Base-by-base conservation (phyloP, 2,329 filamentous ascomycete species). In the Cyphellophora europaea region DNA sequence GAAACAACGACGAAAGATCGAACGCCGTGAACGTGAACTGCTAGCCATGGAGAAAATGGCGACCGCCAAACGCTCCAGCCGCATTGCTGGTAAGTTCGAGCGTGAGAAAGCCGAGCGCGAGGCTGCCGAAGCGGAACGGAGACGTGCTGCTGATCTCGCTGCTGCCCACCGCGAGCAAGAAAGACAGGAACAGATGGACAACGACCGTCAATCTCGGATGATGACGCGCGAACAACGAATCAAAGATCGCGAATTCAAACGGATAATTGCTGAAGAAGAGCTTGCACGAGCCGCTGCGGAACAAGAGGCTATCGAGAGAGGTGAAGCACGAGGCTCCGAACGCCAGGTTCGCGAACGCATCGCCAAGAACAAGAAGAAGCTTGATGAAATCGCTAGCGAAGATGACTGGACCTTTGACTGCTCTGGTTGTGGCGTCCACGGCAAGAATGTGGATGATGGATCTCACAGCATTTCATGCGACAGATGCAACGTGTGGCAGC, bases 371-470 rank as follows among this genome's bases (percentile, higher is more conserved):
- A 80, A 82, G 55, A 79, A 79, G 55, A 83, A 84, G 19, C 65
- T 94, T 8, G 72, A 82, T 47, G 74, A 81, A 36, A 69, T 94
- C 15, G 73, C 77, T 13, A 70, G 78, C 47, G 84, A 91, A 31
- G 83, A 86, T 10, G 77, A 87, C 33, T 96, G 91, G 91, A 73
- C 86, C 25, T 98, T 98, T 49, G 91, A 98, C 55, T 98, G 91
- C 55, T 70, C 74, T 11, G 72, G 84, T 16, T 98, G 91, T 56
- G 89, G 89, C 16, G 72, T 87, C 14, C 79, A 94, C 56, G 91
- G 91, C 14, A 81, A 93, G 49, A 84, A 95, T 40, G 53, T 77
- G 41, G 91, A 98, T 50, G 91, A 96, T 55, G 91, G 91, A 21
- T 81, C 85, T 5, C 88, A 94, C 54, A 94, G 87, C 55, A 79